Evolutionary conservation across 2,329 filamentous ascomycete genomes (phyloP), one percentile per base, ranked within the genome.

Genomic region (Tolypocladium tundrense): DNA sequence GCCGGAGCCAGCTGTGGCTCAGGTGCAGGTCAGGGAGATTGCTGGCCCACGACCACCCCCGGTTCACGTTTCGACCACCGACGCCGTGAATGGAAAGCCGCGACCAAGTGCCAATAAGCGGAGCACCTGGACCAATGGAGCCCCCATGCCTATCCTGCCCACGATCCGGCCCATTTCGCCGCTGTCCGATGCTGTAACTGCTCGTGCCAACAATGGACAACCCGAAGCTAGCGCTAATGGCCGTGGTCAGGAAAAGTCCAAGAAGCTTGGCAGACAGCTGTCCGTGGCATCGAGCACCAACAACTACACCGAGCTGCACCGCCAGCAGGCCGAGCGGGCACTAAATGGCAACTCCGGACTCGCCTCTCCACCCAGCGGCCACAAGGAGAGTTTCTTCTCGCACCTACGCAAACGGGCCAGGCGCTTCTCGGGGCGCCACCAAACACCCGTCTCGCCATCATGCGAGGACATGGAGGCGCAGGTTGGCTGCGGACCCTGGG

Each of bases 381-480:
- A 91, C 58, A 95, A 95, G 69, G 94, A 99, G 72, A 91, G 94
- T 72, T 99, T 99, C 78, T 99, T 99, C 75, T 97, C 94, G 0
- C 94, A 99, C 70, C 81, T 99, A 9, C 85, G 94, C 58, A 99
- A 99, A 74, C 87, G 93, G 55, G 94, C 95, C 35, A 85, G 94
- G 65, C 84, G 94, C 64, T 87, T 99, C 60, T 99, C 94, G 33
- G 94, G 94, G 53, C 87, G 93, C 58, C 91, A 96, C 68, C 90
- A 93, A 69, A 87, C 86, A 16, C 87, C 90, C 9, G 84, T 88
- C 59, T 90, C 91, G 21, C 88, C 91, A 10, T 84, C 82, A 50
- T 86, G 87, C 57, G 92, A 97, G 65, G 93, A 97, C 68, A 78
- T 96, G 57, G 94, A 97, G 72, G 88, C 91, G n/a, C 92, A 93